Evolutionary conservation across 169 alveolate species (phyloP), one percentile per base, ranked within the genome.

Genomic region (Plasmodium billcollinsi): DNA sequence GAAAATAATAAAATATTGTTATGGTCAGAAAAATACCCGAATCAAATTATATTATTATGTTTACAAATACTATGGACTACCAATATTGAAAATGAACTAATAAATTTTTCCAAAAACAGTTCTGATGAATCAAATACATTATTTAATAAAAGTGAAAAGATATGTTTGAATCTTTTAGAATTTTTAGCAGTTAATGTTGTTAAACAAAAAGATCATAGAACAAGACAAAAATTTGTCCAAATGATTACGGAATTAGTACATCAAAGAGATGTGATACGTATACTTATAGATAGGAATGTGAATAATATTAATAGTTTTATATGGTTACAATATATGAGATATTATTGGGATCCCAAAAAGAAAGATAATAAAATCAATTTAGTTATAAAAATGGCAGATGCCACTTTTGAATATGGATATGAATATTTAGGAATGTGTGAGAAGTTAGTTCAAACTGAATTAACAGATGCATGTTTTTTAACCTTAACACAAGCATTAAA

Each of bases 401-500:
- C 99, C 3, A 71, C 95, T 20, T 98, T 98, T 95, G 96, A 96
- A 75, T 99, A 99, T 93, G 99, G 99, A 12, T 99, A 97, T 86
- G 99, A 99, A 93, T 98, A 98, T 88, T 89, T 98, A 67, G 99
- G 99, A 49, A 98, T 96, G 58, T 99, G 98, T 33, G 99, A 98
- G 80, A 97, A 97, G 78, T 95, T 99, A 69, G 99, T 98, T 39
- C 98, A 98, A 92, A 99, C 99, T 3, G 99, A 99, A 14, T 95
- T 99, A 72, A 99, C 99, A 0, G 99, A 98, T 96, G 96, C 98
- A 91, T 98, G 99, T 92, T 98, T 97, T 94, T 93, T 98, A 66
- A 98, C 99, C 7, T 89, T 98, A 62, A 97, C 99, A 61, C 98
- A 98, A 91, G 99, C 99, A 29, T 91, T 99, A 65, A 98, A 98